A percentile compares a stretch with the other conserved stretches of the same genome.
Evolutionary conservation across 495 filamentous ascomycete species (phyloP).

Genomic region (Choiromyces venosus): DNA sequence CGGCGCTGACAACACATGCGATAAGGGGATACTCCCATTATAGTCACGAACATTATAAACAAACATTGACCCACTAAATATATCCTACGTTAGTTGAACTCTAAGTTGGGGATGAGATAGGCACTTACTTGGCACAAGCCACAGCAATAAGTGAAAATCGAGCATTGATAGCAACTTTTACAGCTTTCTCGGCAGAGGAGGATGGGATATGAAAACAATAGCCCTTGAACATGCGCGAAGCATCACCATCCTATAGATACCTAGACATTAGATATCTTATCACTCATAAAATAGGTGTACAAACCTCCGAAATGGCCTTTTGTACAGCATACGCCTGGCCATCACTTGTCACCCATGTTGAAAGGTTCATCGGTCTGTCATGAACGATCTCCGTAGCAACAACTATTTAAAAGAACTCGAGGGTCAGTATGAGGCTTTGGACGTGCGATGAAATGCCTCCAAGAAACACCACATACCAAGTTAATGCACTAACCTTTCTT

Average conservation of each 20-base stretch:
- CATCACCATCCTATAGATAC: slow-evolving; percentile 37
- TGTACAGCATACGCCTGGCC: slow-evolving; percentile 92
- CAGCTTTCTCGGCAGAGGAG: slow-evolving; percentile 54
- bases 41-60: slow-evolving; percentile 93
- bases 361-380: slow-evolving; percentile 94
- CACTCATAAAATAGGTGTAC: slow-evolving; percentile 12
- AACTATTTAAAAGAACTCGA: slow-evolving; percentile 10
- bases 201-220: slow-evolving; percentile 82
- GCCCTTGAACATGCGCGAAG: slow-evolving; percentile 64
- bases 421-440: slow-evolving; percentile 11
- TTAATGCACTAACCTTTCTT: slow-evolving; percentile 54
- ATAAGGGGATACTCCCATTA: slow-evolving; percentile 84
- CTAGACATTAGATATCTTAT: slow-evolving; percentile 42
- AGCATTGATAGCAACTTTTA: slow-evolving; percentile 79
- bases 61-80: slow-evolving; percentile 59
- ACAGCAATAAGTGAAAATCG: slow-evolving; percentile 88
- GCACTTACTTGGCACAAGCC: slow-evolving; percentile 58
- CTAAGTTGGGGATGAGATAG: neutral
- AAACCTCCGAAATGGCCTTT: slow-evolving; percentile 47
- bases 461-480: slow-evolving; percentile 33
- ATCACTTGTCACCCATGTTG: slow-evolving; percentile 86
- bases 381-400: slow-evolving; percentile 72
- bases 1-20: slow-evolving; percentile 65
- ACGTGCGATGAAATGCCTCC: neutral
- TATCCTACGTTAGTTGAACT: neutral